phyloP scores from a whole-genome alignment of 78 protist species.

The Tieghemostelium lacteum region DNA sequence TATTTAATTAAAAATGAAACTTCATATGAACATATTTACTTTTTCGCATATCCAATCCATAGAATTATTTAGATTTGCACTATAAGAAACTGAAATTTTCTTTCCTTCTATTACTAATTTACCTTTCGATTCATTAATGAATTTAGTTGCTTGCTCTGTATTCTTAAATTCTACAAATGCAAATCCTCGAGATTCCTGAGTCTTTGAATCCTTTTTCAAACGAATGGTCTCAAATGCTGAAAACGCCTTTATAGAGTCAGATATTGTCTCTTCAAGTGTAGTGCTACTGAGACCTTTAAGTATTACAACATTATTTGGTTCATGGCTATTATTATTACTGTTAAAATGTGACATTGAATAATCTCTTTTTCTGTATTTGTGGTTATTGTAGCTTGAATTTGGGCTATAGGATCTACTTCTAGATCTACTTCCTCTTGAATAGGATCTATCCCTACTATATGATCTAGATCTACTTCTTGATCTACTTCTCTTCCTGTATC shows the following conservation, averaged over 20 bases:
- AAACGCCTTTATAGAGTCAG: conserved; percentile 40
- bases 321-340: not conserved
- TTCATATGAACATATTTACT: conserved; percentile 11
- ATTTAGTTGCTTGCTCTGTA: conserved; percentile 30
- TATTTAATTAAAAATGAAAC: too few relatives aligned
- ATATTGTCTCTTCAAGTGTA: conserved; percentile 20
- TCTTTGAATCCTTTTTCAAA: conserved; percentile 18
- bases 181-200: conserved; percentile 36
- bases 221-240: conserved; percentile 10
- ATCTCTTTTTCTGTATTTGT: not conserved
- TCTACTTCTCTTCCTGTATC: conserved; percentile 1
- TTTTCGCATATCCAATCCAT: conserved; percentile 56
- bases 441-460: conserved; percentile 1
- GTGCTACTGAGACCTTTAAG: conserved; percentile 17
- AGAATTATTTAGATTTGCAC: not conserved
- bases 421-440: conserved; percentile 2
- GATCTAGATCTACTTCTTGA: not conserved
- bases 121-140: not conserved
- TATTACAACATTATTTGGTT: conserved; percentile 35
- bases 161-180: conserved; percentile 60
- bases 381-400: not conserved
- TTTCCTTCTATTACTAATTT: conserved; percentile 2
- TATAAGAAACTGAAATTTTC: conserved; percentile 1
- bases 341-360: not conserved
- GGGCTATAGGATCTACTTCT: conserved; percentile 25